Percentiles rank a stretch among this genome's conserved stretches.
Conservation (phyloP, 2,329 filamentous ascomycete genomes). For the Talaromyces rugulosus region DNA sequence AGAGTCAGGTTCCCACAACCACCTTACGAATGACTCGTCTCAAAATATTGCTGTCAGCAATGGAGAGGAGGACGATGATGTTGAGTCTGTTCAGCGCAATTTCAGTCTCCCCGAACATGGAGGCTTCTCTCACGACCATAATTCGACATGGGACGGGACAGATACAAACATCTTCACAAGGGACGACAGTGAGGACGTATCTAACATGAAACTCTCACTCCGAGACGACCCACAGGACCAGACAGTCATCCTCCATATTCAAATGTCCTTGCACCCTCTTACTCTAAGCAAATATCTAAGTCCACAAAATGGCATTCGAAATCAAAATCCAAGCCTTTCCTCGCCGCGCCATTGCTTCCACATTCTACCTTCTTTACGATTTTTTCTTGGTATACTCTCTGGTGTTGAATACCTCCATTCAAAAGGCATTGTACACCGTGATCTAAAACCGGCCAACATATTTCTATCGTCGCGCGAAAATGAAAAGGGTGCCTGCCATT, state of each 20-base stretch:
- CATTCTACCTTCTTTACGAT: conserved; percentile 50
- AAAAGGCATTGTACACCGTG: conserved; percentile 59
- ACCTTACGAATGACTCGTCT: conserved; percentile 37
- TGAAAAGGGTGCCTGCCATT: conserved; percentile 43
- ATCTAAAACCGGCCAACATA: conserved; percentile 66
- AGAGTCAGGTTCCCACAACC: conserved; percentile 23
- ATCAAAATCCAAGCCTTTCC: conserved; percentile 10
- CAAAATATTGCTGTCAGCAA: conserved; percentile 29
- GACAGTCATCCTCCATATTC: conserved; percentile 57
- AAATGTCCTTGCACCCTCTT: conserved; percentile 63
- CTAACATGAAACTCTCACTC: conserved; percentile 27
- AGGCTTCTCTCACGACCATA: conserved; percentile 22
- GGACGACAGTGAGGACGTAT: conserved; percentile 32
- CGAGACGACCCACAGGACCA: conserved; percentile 25
- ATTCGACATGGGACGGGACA: conserved; percentile 31
- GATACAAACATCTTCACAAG: conserved; percentile 41
- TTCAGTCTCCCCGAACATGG: conserved; percentile 21
- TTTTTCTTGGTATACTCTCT: conserved; percentile 58
- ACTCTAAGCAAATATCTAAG: conserved; percentile 58
- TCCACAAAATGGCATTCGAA: conserved; percentile 22
- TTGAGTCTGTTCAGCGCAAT: conserved; percentile 47
- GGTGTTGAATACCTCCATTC: conserved; percentile 63
- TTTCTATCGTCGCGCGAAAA: conserved; percentile 54
- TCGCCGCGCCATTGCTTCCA: conserved; percentile 58
- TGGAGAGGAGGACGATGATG: conserved; percentile 41